Base-by-base conservation (phyloP, 1,284 basidiomycete species). In the Thecaphora frezii region DNA sequence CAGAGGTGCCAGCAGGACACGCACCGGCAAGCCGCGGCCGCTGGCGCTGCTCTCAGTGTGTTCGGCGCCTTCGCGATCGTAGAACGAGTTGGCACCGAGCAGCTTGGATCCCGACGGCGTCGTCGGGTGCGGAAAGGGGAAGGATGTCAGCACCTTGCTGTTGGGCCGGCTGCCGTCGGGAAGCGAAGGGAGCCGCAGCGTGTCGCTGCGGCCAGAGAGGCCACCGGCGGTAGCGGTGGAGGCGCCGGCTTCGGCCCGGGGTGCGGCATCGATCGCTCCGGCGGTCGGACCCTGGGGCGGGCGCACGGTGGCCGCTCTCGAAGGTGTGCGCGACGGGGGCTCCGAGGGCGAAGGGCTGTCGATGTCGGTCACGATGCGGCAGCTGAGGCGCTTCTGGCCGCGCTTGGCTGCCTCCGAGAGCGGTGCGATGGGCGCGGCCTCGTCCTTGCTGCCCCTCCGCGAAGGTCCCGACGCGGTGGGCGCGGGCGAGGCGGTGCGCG, bases 71-170 rank as follows among this genome's bases (percentile, higher is more conserved):
- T 30, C 28, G 7, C 46, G 5, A n/a, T 16, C 37, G 26, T 23
- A 10, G 5, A 28, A 24, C 8, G 36, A 28, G 30, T 23, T 23
- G 22, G 22, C 45, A 12, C 19, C 36, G 8, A 18, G 5, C 16
- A 18, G 14, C 25, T 19, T 19, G 10, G 33, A 14, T 9, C 33
- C 33, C 13, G 33, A 7, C 33, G 33, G 33, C 18, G 58, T 54
- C 1, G 45, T 44, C 1, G 66, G 66, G 26, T 69, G 66, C 0
- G 66, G 65, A 23, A 70, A 70, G 2, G 68, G 68, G 30, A 70
- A 70, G 12, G 45, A 55, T 9, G 65, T 67, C 51, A 70, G 58
- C 38, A 69, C 56, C 51, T 66, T 69, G 44, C 59, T 63, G 36
- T 69, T 58, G 21, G 58, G 48, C 8, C 58, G 8, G 33, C 5